These are phyloP conservation scores for Cucurbitaria berberidis DNA, from an alignment of 2,329 filamentous ascomycete genomes.

Conservation along the genomic window DNA sequence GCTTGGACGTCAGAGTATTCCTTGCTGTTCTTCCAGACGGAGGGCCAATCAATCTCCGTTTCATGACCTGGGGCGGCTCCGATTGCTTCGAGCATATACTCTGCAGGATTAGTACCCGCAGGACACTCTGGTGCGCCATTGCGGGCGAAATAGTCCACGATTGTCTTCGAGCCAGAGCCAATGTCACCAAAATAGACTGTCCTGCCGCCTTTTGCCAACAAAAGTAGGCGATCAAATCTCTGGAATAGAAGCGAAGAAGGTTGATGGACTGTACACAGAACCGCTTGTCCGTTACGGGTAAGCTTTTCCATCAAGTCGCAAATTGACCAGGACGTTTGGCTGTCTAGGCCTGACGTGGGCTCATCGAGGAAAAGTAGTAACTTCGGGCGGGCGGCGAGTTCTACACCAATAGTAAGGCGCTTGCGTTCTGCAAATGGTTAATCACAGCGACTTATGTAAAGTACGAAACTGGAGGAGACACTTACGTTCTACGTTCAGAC, in stretches of 20 bases:
- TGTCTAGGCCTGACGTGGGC: slow-evolving; percentile 81
- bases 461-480: slow-evolving; percentile 36
- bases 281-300: slow-evolving; percentile 77
- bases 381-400: slow-evolving; percentile 45
- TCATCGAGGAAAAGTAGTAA: slow-evolving; percentile 58
- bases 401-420: slow-evolving; percentile 65
- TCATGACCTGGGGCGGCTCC: slow-evolving; percentile 37
- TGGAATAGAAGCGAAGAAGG: slow-evolving; percentile 92
- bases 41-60: slow-evolving; percentile 48
- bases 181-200: slow-evolving; percentile 83
- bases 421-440: slow-evolving; percentile 57
- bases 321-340: slow-evolving; percentile 60
- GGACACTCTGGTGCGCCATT: slow-evolving; percentile 70
- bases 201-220: slow-evolving; percentile 75
- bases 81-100: slow-evolving; percentile 70
- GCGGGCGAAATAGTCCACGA: slow-evolving; percentile 75
- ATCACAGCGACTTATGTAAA: neutral
- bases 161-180: slow-evolving; percentile 67
- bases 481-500: slow-evolving; percentile 54
- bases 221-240: slow-evolving; percentile 79
- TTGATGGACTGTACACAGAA: slow-evolving; percentile 94
- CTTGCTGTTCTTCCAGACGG: slow-evolving; percentile 46
- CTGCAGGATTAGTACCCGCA: slow-evolving; percentile 72
- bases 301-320: slow-evolving; percentile 84
- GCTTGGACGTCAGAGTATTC: slow-evolving; percentile 36